Evolutionary conservation across 2,329 filamentous ascomycete species (phyloP), one percentile per base, ranked within the genome.

Genomic region (Venturiaceae sp.): DNA sequence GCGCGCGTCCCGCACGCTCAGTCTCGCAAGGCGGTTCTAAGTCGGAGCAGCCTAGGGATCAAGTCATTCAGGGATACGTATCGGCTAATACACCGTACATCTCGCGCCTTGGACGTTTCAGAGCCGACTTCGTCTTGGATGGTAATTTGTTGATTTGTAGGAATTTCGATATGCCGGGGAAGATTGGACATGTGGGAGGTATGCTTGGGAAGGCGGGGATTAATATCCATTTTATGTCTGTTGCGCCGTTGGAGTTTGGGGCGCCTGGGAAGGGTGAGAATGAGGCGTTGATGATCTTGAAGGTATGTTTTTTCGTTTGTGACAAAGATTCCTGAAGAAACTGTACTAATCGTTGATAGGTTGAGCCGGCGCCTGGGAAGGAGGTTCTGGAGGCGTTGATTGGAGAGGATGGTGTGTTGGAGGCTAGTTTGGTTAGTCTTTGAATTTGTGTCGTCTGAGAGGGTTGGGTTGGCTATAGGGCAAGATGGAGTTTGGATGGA

Each of bases 261-360:
- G 53, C 41, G 26, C 47, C 47, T 30, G 39, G 70, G 70, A 47
- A 62, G 67, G 16, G 65, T 59, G 63, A 66, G 33, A 63, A 66
- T 55, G 89, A 92, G 72, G 88, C 89, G 9, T 72, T 92, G 63
- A 92, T 92, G 88, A 92, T 92, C 64, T 64, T 92, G 55, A 87
- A 88, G 1, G 83, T 92, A 30, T 16, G 44, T 30, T 30, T n/a
- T 3, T 16, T n/a, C n/a, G n/a, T n/a, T n/a, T n/a, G n/a, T n/a
- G n/a, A n/a, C n/a, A n/a, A n/a, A n/a, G n/a, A n/a, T n/a, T n/a
- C n/a, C n/a, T n/a, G n/a, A n/a, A n/a, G n/a, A n/a, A n/a, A n/a
- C n/a, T n/a, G n/a, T n/a, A n/a, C n/a, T n/a, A n/a, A n/a, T n/a
- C n/a, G n/a, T n/a, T n/a, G n/a, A 3, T 30, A 50, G 44, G 44